Base-by-base conservation (phyloP, 805 yeast genomes). In the Yamadazyma endophytica region DNA sequence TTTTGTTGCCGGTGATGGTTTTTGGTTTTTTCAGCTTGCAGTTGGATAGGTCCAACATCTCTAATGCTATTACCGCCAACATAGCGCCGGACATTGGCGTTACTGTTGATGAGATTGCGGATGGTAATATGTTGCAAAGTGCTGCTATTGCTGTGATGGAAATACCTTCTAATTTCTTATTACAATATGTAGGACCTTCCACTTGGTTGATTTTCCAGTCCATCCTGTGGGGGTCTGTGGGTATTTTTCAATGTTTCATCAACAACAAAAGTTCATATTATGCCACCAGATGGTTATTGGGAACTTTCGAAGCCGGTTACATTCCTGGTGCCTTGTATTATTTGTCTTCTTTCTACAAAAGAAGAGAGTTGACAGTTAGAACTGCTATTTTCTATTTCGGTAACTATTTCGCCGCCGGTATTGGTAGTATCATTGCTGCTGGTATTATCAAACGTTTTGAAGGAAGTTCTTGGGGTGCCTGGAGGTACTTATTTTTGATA, bases 61-160 rank as follows among this genome's bases (percentile, higher is more conserved):
- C 68, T 12, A 68, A 69, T 42, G 74, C 75, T 9, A 66, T 64
- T 39, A 67, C 72, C 1, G 66, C 64, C 35, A 70, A 69, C 19
- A 40, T 69, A 26, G 69, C 56, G 13, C 40, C 35, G 3, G 70
- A 69, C 35, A 42, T 70, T 11, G 58, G 58, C 22, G 56, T 69
- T 24, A 43, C 39, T 5, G 68, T 66, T 17, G 49, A 55, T 21
- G 51, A 66, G 31, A 69, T 68, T 67, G 67, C 9, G 9, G 11
- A 20, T 20, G 11, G 9, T 9, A 9, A 9, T 20, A 9, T 11
- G 11, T 9, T 20, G 11, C 11, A 9, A 9, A 9, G 11, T 20
- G 21, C 11, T 20, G 9, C 21, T 9, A 9, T 9, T 20, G 11
- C 11, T 20, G 21, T 20, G 9, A 9, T 20, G 11, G 9, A 9